phyloP scores from a whole-genome alignment of 1,284 basidiomycete species.

The Mycosarcoma maydis region DNA sequence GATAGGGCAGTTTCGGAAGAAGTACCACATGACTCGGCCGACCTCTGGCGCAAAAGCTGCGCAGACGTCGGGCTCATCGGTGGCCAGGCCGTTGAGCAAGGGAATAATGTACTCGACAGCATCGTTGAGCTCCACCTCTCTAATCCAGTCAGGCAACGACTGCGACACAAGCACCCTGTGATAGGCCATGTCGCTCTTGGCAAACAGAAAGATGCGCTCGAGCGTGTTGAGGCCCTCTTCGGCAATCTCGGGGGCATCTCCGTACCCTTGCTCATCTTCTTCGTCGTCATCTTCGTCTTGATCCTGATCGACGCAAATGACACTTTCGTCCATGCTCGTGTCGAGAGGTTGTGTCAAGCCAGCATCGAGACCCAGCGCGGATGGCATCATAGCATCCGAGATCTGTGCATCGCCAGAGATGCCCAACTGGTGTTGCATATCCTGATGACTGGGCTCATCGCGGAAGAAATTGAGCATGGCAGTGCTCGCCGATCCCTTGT shows the following conservation, averaged over 20 bases:
- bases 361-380: conserved; percentile 43
- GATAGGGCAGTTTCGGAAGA: conserved; percentile 76
- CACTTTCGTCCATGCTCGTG: conserved; percentile 28
- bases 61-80: conserved; percentile 91
- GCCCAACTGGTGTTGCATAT: conserved; percentile 18
- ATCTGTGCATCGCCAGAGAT: conserved; percentile 26
- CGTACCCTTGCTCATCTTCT: conserved; percentile 20
- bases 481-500: conserved; percentile 38
- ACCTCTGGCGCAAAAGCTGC: conserved; percentile 87
- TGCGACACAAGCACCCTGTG: conserved; percentile 80
- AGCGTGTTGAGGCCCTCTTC: conserved; percentile 73
- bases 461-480: conserved; percentile 50
- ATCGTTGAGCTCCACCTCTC: conserved; percentile 76
- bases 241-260: conserved; percentile 16
- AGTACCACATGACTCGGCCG: conserved; percentile 90
- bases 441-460: conserved; percentile 24
- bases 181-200: conserved; percentile 82
- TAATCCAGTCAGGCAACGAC: conserved; percentile 64
- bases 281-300: conserved; percentile 21
- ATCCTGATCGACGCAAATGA: conserved; percentile 1
- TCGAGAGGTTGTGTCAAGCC: conserved; percentile 18
- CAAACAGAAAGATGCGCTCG: conserved; percentile 93
- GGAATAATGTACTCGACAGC: conserved; percentile 94
- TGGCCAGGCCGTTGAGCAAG: conserved; percentile 83
- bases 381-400: conserved; percentile 33